Evolutionary conservation across 306 rosid genomes (phyloP).

Genomic region (Hippophae tibetana): DNA sequence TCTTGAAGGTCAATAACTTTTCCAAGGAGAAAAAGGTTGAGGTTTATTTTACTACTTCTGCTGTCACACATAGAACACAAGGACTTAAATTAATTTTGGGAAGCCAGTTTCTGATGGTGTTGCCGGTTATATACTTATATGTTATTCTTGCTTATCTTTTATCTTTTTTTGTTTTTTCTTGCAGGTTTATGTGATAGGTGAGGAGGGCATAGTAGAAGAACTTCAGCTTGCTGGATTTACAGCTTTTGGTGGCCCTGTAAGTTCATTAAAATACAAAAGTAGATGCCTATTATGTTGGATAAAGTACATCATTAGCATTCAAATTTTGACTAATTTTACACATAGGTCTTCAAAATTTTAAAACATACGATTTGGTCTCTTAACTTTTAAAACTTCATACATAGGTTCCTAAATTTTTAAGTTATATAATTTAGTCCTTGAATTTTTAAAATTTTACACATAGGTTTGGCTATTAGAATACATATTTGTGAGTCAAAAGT

Average conservation of each 20-base stretch:
- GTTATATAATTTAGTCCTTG: too few relatives aligned
- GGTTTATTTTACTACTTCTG: neutral
- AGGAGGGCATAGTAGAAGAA: conserved; percentile 81
- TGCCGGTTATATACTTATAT: neutral
- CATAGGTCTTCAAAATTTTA: too few relatives aligned
- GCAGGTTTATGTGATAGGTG: conserved; percentile 88
- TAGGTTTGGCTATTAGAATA: too few relatives aligned
- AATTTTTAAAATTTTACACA: too few relatives aligned
- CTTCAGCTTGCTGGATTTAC: conserved; percentile 77
- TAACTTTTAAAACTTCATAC: too few relatives aligned
- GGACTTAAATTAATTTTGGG: neutral
- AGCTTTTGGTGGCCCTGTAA: conserved; percentile 90
- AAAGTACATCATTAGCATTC: too few relatives aligned
- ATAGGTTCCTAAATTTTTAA: too few relatives aligned
- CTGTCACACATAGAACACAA: neutral
- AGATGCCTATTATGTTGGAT: too few relatives aligned
- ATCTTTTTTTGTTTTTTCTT: conserved; percentile 7
- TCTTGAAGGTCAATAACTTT: conserved; percentile 60
- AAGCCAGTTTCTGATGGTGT: neutral
- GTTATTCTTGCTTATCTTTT: neutral
- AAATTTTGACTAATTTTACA: too few relatives aligned
- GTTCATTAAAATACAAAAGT: conserved; percentile 10
- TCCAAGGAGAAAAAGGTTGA: conserved; percentile 70
- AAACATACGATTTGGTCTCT: too few relatives aligned
- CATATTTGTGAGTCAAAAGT: too few relatives aligned